phyloP scores from a whole-genome alignment of 305 asterid species.

The Petunia hybrid region DNA sequence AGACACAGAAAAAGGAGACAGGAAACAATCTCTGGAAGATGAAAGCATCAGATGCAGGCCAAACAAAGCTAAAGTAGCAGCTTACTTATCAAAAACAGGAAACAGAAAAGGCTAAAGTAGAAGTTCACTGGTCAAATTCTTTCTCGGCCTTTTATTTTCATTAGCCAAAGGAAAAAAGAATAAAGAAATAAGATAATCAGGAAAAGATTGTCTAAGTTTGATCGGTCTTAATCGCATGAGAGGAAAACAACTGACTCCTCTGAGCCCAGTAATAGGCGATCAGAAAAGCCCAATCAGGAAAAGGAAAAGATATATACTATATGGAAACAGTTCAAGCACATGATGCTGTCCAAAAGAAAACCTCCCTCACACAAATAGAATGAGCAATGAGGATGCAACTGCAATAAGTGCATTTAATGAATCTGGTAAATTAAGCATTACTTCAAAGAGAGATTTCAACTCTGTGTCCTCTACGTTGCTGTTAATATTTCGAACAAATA shows the following conservation, averaged over 20 bases:
- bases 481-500: conserved; percentile 94
- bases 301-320: background rate
- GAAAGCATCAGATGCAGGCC: background rate
- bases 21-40: background rate
- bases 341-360: conserved; percentile 9
- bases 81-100: too few species aligned
- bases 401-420: conserved; percentile 8
- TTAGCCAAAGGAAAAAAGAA: too few species aligned
- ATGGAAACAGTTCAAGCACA: conserved; percentile 1
- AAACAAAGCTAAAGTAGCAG: conserved; percentile 12
- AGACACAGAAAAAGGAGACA: background rate
- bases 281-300: background rate
- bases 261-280: too few species aligned
- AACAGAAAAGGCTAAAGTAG: conserved; percentile 5
- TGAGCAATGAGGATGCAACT: conserved; percentile 18
- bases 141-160: too few species aligned
- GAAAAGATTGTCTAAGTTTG: too few species aligned
- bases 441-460: conserved; percentile 91
- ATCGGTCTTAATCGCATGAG: too few species aligned
- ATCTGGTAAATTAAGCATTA: conserved; percentile 36
- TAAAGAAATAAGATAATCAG: too few species aligned
- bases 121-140: background rate
- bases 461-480: conserved; percentile 96
- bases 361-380: conserved; percentile 16
- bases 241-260: background rate